Percentiles rank a stretch among this genome's conserved stretches.
These are phyloP conservation scores for Colletotrichum coccodes DNA, from an alignment of 2,329 filamentous ascomycete species.

Conservation along the genomic window DNA sequence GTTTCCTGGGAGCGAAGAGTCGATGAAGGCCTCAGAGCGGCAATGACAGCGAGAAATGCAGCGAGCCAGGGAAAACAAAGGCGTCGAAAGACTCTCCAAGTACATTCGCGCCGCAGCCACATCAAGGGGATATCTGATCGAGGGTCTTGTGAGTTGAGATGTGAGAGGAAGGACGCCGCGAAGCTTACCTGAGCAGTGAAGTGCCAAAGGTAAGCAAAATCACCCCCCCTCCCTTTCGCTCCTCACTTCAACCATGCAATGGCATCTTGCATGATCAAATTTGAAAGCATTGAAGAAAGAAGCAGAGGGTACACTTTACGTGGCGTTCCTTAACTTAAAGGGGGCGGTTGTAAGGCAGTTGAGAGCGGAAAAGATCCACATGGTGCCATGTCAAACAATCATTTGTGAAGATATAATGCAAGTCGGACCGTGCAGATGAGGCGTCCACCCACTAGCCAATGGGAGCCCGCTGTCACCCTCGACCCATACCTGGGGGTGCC, in stretches of 20 bases:
- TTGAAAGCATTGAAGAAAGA: background rate
- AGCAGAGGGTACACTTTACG: background rate
- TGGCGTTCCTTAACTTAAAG: background rate
- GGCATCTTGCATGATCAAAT: background rate
- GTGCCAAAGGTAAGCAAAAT: background rate
- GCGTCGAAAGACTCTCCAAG: background rate
- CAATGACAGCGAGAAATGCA: slow-evolving; percentile 20
- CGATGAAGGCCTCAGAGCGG: background rate
- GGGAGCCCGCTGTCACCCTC: background rate
- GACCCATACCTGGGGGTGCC: background rate
- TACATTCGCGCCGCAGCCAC: background rate
- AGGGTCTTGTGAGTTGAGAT: background rate
- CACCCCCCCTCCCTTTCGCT: background rate
- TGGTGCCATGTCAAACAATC: background rate
- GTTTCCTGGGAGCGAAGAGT: background rate
- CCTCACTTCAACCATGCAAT: background rate
- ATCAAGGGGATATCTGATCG: background rate
- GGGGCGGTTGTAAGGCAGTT: background rate
- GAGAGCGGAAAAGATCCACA: background rate
- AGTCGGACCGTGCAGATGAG: background rate
- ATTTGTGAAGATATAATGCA: background rate
- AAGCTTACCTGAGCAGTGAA: background rate
- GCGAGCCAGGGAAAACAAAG: slow-evolving; percentile 7
- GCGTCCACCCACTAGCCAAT: slow-evolving; percentile 9
- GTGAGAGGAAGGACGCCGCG: background rate